Percentiles rank a stretch among this genome's conserved stretches.
Conservation (phyloP, 179 eudicot species). For the Beta lomatogona region DNA sequence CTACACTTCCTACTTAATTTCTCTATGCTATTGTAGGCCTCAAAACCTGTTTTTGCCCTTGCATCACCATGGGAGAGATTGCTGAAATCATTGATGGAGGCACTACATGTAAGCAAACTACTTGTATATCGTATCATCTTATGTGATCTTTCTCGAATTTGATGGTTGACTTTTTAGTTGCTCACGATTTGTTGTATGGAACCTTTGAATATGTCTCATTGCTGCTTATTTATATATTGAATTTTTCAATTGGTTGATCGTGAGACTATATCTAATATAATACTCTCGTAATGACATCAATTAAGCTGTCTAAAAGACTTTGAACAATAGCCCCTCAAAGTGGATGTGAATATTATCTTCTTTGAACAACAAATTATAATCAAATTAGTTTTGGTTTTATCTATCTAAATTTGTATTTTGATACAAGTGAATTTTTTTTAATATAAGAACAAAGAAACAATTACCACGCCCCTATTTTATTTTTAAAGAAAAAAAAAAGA, state of each 20-base stretch:
- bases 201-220: not conserved
- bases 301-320: not conserved
- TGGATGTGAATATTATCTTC: too few relatives aligned
- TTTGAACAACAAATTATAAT: too few relatives aligned
- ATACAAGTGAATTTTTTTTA: too few relatives aligned
- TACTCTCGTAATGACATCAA: not conserved
- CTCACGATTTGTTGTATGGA: not conserved
- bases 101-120: slow-evolving; percentile 35
- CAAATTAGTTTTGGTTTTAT: too few relatives aligned
- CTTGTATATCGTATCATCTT: not conserved
- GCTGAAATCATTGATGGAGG: slow-evolving; percentile 43
- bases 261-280: not conserved
- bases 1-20: not conserved
- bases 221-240: too few relatives aligned
- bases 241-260: too few relatives aligned
- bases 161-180: not conserved
- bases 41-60: slow-evolving; percentile 35
- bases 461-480: too few relatives aligned
- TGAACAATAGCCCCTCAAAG: not conserved
- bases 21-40: slow-evolving; percentile 28
- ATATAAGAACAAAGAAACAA: too few relatives aligned
- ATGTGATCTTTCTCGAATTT: not conserved
- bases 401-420: too few relatives aligned
- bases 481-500: too few relatives aligned
- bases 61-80: slow-evolving; percentile 40